Percentiles rank a stretch among this genome's conserved stretches.
Conservation (phyloP, 164 flowering plant genomes). For the Liquidambar formosana region DNA sequence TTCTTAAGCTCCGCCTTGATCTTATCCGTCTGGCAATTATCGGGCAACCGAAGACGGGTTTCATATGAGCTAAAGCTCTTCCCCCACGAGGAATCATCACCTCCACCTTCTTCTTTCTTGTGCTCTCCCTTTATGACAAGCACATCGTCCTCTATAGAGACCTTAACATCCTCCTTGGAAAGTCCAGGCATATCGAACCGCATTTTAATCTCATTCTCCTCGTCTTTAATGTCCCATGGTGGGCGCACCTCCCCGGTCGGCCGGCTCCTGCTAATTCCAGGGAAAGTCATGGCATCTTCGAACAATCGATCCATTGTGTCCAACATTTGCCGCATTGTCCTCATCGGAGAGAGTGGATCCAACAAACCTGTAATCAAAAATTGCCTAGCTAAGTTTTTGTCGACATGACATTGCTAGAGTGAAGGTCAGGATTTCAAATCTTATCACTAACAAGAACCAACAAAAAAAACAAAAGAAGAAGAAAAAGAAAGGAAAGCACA, state of each 20-base stretch:
- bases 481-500: too few relatives aligned
- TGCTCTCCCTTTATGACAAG: conserved; percentile 66
- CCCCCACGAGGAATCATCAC: conserved; percentile 39
- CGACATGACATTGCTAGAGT: too few relatives aligned
- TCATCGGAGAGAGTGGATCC: conserved; percentile 68
- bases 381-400: too few relatives aligned
- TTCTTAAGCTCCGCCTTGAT: conserved; percentile 75
- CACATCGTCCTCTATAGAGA: conserved; percentile 61
- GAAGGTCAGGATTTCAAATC: too few relatives aligned
- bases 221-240: conserved; percentile 80
- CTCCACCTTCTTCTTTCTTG: conserved; percentile 37
- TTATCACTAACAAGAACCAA: too few relatives aligned
- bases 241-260: conserved; percentile 34
- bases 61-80: conserved; percentile 49
- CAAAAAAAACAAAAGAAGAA: too few relatives aligned
- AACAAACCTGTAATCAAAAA: conserved; percentile 37
- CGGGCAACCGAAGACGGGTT: conserved; percentile 64
- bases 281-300: conserved; percentile 49
- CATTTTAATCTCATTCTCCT: conserved; percentile 67
- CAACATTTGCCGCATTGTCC: conserved; percentile 78
- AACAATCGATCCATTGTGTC: conserved; percentile 77
- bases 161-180: conserved; percentile 67
- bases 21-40: conserved; percentile 61
- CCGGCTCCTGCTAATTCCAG: conserved; percentile 19
- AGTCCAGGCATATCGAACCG: conserved; percentile 82